phyloP scores from a whole-genome alignment of 2,329 filamentous ascomycete genomes.

The Colletotrichum liriopes region DNA sequence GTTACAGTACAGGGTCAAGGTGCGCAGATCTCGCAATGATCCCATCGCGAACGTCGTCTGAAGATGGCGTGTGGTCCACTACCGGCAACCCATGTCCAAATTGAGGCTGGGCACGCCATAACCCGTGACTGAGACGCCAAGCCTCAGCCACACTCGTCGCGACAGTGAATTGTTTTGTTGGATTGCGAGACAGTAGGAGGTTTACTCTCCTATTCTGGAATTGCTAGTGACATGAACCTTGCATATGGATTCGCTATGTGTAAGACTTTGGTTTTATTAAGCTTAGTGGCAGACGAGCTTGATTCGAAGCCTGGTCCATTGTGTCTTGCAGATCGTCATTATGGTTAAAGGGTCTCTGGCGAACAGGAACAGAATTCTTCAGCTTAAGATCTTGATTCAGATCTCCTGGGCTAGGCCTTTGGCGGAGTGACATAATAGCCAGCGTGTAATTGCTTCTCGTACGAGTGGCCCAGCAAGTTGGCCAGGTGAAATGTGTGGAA shows the following conservation, averaged over 20 bases:
- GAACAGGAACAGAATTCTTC: slow-evolving; percentile 29
- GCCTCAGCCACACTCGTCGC: slow-evolving; percentile 16
- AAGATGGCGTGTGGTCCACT: neutral
- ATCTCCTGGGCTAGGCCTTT: slow-evolving; percentile 3
- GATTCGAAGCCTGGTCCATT: slow-evolving; percentile 1
- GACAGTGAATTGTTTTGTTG: neutral
- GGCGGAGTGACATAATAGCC: slow-evolving; percentile 7
- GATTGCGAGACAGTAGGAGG: neutral
- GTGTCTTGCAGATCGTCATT: slow-evolving; percentile 23
- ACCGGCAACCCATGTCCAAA: neutral
- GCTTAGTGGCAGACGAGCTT: neutral
- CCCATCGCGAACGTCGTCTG: neutral
- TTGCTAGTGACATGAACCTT: neutral
- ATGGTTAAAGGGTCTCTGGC: neutral
- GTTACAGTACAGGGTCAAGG: neutral
- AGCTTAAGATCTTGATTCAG: slow-evolving; percentile 15
- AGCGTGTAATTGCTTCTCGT: slow-evolving; percentile 3
- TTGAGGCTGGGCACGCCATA: slow-evolving; percentile 32
- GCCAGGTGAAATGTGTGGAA: slow-evolving; percentile 2
- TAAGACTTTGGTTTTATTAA: neutral
- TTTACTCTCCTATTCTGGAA: no score
- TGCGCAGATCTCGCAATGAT: neutral
- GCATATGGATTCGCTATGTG: neutral
- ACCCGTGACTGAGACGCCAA: slow-evolving; percentile 31
- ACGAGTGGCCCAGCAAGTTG: neutral